Conservation (phyloP, 371 early-diverging fungal species). For the Rhizopus microsporus region DNA sequence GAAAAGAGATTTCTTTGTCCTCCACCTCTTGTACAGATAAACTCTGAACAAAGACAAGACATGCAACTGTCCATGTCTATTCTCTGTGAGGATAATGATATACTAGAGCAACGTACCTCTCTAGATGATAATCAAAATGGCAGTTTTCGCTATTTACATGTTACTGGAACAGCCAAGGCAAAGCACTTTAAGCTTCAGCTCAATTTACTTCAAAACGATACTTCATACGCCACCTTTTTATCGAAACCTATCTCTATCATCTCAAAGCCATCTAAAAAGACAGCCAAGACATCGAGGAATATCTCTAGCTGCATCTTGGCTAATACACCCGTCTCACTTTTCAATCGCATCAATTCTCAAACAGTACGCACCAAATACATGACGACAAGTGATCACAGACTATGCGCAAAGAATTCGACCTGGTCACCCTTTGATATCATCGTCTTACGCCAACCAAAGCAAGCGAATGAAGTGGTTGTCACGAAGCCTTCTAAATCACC, state of each 20-base stretch:
- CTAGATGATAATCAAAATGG: slow-evolving; percentile 57
- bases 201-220: slow-evolving; percentile 22
- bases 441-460: slow-evolving; percentile 52
- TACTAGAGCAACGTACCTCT: slow-evolving; percentile 56
- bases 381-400: slow-evolving; percentile 49
- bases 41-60: slow-evolving; percentile 27
- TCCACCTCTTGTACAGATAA: slow-evolving; percentile 72
- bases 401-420: slow-evolving; percentile 74
- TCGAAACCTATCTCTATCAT: slow-evolving; percentile 77
- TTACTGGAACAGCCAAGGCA: slow-evolving; percentile 77
- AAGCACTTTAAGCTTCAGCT: slow-evolving; percentile 74
- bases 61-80: slow-evolving; percentile 67
- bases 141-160: slow-evolving; percentile 72
- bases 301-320: slow-evolving; percentile 73
- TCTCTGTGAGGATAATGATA: slow-evolving; percentile 49
- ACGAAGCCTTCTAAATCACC: not conserved
- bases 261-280: slow-evolving; percentile 89
- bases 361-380: slow-evolving; percentile 87
- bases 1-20: slow-evolving; percentile 89
- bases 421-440: slow-evolving; percentile 82
- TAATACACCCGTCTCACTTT: slow-evolving; percentile 69
- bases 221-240: slow-evolving; percentile 58
- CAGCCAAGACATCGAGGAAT: slow-evolving; percentile 72
- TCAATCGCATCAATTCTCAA: slow-evolving; percentile 88
- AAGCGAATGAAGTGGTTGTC: slow-evolving; percentile 22